A percentile compares a stretch with the other conserved stretches of the same genome.
Conservation (phyloP, 2,329 filamentous ascomycete species). For the Venturia asperata region DNA sequence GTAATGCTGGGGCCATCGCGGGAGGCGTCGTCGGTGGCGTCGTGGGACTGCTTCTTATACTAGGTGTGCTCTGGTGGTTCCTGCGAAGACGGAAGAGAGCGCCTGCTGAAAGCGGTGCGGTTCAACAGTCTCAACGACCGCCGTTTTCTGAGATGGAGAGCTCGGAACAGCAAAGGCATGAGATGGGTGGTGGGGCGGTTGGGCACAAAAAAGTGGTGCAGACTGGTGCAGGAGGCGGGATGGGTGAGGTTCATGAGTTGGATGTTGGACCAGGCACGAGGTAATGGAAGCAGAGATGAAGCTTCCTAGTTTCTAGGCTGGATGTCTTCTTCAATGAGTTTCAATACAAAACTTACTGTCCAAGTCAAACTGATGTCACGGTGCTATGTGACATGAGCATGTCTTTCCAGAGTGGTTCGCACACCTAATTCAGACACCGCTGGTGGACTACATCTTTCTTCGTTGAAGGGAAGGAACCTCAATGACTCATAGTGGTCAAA, state of each 20-base stretch:
- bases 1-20: neutral
- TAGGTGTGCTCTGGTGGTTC: constrained; percentile 4
- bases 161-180: neutral
- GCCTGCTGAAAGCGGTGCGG: neutral
- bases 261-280: neutral
- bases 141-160: neutral
- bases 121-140: neutral
- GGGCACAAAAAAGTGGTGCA: neutral
- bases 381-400: too few species aligned
- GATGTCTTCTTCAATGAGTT: too few species aligned
- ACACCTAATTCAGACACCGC: neutral
- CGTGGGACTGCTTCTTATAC: neutral
- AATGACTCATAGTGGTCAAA: too few species aligned
- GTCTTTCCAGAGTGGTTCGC: neutral
- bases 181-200: neutral
- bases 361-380: too few species aligned
- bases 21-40: neutral
- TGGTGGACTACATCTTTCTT: neutral
- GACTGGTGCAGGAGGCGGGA: neutral
- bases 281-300: too few species aligned
- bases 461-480: too few species aligned
- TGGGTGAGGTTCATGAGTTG: neutral
- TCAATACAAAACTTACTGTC: too few species aligned
- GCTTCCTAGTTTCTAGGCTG: too few species aligned
- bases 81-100: neutral